These are phyloP conservation scores for Anthracocystis walkeri DNA, from an alignment of 1,284 basidiomycete genomes.

Conservation along the genomic window DNA sequence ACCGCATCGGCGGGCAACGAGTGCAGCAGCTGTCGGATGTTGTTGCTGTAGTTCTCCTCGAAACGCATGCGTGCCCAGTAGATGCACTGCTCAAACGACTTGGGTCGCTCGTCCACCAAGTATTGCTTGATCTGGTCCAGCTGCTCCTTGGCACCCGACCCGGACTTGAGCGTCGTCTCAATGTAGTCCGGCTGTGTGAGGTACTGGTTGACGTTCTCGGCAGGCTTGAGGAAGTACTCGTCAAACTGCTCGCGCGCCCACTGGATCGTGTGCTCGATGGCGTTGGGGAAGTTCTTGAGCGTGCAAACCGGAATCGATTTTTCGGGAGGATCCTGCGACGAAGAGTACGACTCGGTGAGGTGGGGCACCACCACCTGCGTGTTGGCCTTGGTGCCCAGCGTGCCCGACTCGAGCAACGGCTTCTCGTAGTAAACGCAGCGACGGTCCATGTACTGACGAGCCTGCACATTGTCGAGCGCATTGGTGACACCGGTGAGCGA, in stretches of 20 bases:
- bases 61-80: constrained; percentile 96
- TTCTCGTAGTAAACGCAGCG: constrained; percentile 98
- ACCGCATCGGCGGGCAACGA: constrained; percentile 92
- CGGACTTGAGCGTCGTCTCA: constrained; percentile 85
- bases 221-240: constrained; percentile 90
- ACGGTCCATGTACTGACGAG: constrained; percentile 98
- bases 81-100: constrained; percentile 97
- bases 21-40: constrained; percentile 91
- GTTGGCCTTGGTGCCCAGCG: constrained; percentile 98
- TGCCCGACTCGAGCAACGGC: constrained; percentile 95
- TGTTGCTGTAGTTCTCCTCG: constrained; percentile 92
- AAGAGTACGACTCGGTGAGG: constrained; percentile 96
- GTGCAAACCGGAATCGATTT: constrained; percentile 98
- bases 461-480: constrained; percentile 97
- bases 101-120: constrained; percentile 89
- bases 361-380: constrained; percentile 95
- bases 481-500: constrained; percentile 96
- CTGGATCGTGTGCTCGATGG: constrained; percentile 95
- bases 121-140: constrained; percentile 89
- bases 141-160: constrained; percentile 72
- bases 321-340: constrained; percentile 98
- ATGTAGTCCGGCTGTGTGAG: constrained; percentile 96
- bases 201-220: constrained; percentile 94
- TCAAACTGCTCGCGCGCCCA: constrained; percentile 97
- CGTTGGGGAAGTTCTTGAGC: constrained; percentile 99